Evolutionary conservation across 2,329 filamentous ascomycete genomes (phyloP).

Genomic region (Onygena corvina): DNA sequence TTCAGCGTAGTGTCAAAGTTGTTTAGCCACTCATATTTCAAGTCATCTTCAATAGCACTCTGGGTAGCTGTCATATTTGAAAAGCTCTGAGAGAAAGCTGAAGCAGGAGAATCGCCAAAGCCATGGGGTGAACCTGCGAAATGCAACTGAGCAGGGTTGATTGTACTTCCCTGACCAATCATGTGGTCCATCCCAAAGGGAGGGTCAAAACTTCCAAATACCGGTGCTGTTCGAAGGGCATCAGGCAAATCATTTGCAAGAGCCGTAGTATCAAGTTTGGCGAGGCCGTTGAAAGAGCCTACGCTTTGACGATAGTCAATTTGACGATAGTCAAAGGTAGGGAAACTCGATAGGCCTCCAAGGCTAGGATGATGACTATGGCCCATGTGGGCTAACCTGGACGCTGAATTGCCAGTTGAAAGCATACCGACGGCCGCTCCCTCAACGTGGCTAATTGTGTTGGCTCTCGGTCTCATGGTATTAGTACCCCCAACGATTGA

Average conservation of each 20-base stretch:
- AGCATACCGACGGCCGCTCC: conserved; percentile 57
- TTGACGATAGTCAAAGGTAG: conserved; percentile 49
- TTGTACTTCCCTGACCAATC: conserved; percentile 52
- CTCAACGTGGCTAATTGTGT: conserved; percentile 93
- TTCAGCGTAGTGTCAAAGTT: conserved; percentile 69
- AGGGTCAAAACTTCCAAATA: conserved; percentile 50
- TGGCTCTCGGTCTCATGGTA: conserved; percentile 74
- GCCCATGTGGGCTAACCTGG: conserved; percentile 27
- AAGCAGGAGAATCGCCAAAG: conserved; percentile 32
- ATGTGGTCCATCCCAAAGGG: conserved; percentile 62
- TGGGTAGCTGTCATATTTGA: conserved; percentile 40
- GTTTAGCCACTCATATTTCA: conserved; percentile 72
- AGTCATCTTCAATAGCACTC: conserved; percentile 53
- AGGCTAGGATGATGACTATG: conserved; percentile 66
- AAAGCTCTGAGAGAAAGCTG: conserved; percentile 32
- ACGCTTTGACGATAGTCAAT: conserved; percentile 48
- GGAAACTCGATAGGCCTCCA: conserved; percentile 46
- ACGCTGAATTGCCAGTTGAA: conserved; percentile 19
- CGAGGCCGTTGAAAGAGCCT: conserved; percentile 48
- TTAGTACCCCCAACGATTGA: conserved; percentile 57
- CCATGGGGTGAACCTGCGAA: conserved; percentile 55
- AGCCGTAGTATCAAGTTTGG: conserved; percentile 70
- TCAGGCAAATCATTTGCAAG: conserved; percentile 55
- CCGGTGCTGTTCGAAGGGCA: conserved; percentile 67
- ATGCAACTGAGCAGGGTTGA: conserved; percentile 47